Conservation (phyloP, 2,329 filamentous ascomycete genomes). For the Spiromastix sp. region DNA sequence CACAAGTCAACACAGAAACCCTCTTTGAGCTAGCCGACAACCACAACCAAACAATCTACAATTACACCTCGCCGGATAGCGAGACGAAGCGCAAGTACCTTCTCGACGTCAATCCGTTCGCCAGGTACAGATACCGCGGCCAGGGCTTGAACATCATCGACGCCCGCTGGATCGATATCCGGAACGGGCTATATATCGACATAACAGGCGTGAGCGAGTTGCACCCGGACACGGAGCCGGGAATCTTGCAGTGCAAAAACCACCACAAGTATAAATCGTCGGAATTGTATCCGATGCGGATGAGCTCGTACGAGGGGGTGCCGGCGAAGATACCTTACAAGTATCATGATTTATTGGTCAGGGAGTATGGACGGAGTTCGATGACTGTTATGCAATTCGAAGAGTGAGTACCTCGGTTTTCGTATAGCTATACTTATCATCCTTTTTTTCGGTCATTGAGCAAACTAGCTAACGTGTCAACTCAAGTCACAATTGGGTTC, state of each 20-base stretch:
- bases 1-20: slow-evolving; percentile 61
- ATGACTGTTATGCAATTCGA: slow-evolving; percentile 26
- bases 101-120: slow-evolving; percentile 67
- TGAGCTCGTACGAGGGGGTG: slow-evolving; percentile 65
- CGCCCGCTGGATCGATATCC: slow-evolving; percentile 68
- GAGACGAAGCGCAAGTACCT: slow-evolving; percentile 49
- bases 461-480: no score
- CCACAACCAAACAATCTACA: slow-evolving; percentile 57
- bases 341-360: slow-evolving; percentile 28
- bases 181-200: slow-evolving; percentile 71
- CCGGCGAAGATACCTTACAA: slow-evolving; percentile 53
- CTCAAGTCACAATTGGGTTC: slow-evolving; percentile 29
- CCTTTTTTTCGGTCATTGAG: no score
- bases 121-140: slow-evolving; percentile 49
- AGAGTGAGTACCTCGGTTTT: slow-evolving; percentile 20
- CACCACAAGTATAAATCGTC: slow-evolving; percentile 57
- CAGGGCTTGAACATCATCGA: slow-evolving; percentile 73
- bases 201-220: slow-evolving; percentile 68
- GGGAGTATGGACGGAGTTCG: slow-evolving; percentile 30
- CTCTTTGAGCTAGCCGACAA: slow-evolving; percentile 54
- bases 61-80: slow-evolving; percentile 30
- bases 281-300: slow-evolving; percentile 68
- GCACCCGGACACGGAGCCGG: slow-evolving; percentile 47
- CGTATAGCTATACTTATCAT: background rate
- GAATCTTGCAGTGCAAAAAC: slow-evolving; percentile 72